phyloP scores from a whole-genome alignment of 2,329 filamentous ascomycete species.

The Penicillium italicum region DNA sequence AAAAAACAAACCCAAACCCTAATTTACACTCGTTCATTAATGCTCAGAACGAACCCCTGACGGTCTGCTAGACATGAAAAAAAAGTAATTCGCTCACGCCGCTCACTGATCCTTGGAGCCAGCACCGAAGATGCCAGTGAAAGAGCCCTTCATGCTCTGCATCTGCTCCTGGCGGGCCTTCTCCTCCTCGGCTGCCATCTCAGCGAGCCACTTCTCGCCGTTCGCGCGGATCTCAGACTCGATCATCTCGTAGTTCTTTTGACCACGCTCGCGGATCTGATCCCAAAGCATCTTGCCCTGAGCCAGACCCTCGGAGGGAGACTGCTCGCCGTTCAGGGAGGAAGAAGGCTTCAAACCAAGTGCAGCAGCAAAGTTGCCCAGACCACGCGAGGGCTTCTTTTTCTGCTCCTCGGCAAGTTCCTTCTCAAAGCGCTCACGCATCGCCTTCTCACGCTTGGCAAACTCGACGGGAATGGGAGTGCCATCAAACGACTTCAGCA shows the following conservation, averaged over 20 bases:
- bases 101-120: conserved; percentile 27
- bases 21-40: conserved; percentile 37
- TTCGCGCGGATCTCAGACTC: conserved; percentile 91
- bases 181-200: conserved; percentile 84
- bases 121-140: conserved; percentile 56
- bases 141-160: conserved; percentile 82
- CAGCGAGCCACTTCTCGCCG: conserved; percentile 91
- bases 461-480: conserved; percentile 89
- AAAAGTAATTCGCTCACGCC: conserved; percentile 12
- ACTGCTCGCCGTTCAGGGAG: conserved; percentile 63
- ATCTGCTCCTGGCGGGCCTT: conserved; percentile 85
- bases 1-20: conserved; percentile 29
- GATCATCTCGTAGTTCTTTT: conserved; percentile 81
- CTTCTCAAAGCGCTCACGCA: conserved; percentile 79
- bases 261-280: conserved; percentile 84
- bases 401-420: conserved; percentile 66
- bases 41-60: conserved; percentile 29
- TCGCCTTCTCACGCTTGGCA: conserved; percentile 77
- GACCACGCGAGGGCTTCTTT: conserved; percentile 57
- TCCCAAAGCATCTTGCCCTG: conserved; percentile 98
- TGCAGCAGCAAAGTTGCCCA: conserved; percentile 66
- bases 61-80: conserved; percentile 24
- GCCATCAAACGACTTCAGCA: conserved; percentile 83
- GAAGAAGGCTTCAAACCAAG: conserved; percentile 73
- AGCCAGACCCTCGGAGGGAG: conserved; percentile 70